Evolutionary conservation across 345 rosid species (phyloP), one percentile per base, ranked within the genome.

Genomic region (Eutrema japonicum): DNA sequence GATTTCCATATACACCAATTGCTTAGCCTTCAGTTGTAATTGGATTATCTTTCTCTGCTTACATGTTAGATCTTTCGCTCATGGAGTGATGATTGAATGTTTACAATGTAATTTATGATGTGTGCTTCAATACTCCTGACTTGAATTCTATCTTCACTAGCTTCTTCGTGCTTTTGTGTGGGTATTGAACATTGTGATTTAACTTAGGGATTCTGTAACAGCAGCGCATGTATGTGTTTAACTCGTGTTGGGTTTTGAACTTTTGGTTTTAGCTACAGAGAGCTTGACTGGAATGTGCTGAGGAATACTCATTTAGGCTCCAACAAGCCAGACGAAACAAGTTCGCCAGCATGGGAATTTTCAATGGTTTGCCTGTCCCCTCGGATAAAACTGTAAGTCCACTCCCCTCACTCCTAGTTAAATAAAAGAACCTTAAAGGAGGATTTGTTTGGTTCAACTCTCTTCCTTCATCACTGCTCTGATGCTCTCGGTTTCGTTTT

Each of bases 281-380:
- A 33, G 67, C 7, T 64, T 56, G 45, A 71, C 27, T 71, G 56
- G 77, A 71, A 71, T 71, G 76, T 71, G 68, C 72, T 77, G 68
- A 77, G 63, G 18, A 58, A n/a, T 35, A 50, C n/a, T 57, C 13
- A 22, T 58, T 65, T 64, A 22, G 62, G 72, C 72, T 64, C 61
- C 6, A 48, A 32, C 40, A 71, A 64, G 80, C 76, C 71, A 54
- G 32, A 30, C 70, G 76, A 69, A 66, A 74, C 49, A 13, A 55
- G 77, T 72, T 72, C 38, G 10, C 58, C 43, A 81, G 80, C 70
- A 94, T 95, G 99, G 88, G 92, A 64, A 73, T 90, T 69, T 92
- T 95, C 48, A 88, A 90, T 78, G 96, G 92, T 78, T 80, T 95
- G 87, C 99, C 96, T 12, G 88, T 95, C 64, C 90, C 96, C 64